phyloP scores from a whole-genome alignment of 164 flowering plant genomes.

The Protea cynaroides region DNA sequence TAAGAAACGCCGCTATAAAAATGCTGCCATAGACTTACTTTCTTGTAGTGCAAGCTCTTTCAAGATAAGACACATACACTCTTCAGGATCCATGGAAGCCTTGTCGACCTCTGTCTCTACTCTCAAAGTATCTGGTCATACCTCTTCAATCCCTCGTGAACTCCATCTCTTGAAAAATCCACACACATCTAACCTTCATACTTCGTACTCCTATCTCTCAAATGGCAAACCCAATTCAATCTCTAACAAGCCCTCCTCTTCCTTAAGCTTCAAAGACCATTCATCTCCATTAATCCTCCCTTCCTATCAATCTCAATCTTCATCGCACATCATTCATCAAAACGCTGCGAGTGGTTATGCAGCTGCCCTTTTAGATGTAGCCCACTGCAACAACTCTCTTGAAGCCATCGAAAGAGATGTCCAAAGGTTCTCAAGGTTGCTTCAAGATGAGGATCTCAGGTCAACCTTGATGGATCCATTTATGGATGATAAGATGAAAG shows the following conservation, averaged over 20 bases:
- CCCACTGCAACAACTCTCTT: slow-evolving; percentile 29
- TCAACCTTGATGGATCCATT: slow-evolving; percentile 18
- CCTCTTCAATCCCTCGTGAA: slow-evolving; percentile 20
- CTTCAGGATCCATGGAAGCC: slow-evolving; percentile 35
- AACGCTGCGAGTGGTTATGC: slow-evolving; percentile 57
- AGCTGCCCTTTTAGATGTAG: slow-evolving; percentile 51
- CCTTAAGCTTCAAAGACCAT: slow-evolving; percentile 13
- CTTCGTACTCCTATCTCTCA: slow-evolving; percentile 6
- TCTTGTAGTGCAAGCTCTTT: no score
- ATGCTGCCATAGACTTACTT: no score
- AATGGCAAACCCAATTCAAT: slow-evolving; percentile 7
- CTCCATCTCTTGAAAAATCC: slow-evolving; percentile 18
- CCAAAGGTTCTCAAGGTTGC: slow-evolving; percentile 26
- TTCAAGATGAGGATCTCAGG: slow-evolving; percentile 23
- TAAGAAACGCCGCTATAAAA: no score
- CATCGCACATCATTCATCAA: slow-evolving; percentile 16
- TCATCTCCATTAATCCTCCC: slow-evolving; percentile 13
- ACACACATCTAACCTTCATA: slow-evolving; percentile 3
- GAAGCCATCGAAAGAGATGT: slow-evolving; percentile 35
- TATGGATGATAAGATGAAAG: slow-evolving; percentile 32
- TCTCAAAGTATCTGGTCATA: slow-evolving; percentile 20
- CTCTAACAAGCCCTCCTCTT: slow-evolving; percentile 8
- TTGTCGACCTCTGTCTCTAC: slow-evolving; percentile 34
- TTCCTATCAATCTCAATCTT: slow-evolving; percentile 9
- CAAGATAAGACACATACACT: not conserved